phyloP scores from a whole-genome alignment of 129 eudicot species.

The Flaveria sonorensis region DNA sequence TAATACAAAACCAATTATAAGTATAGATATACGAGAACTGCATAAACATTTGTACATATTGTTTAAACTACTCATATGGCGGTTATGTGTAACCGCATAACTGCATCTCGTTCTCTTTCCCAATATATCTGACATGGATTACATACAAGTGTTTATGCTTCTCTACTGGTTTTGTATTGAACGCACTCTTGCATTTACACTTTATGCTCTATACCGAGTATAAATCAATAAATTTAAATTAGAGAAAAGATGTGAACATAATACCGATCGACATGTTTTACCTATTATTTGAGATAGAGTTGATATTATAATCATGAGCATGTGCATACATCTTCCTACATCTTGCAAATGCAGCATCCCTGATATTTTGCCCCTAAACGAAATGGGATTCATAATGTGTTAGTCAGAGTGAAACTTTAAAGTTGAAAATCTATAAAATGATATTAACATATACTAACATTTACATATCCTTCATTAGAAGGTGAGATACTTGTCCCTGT shows the following conservation, averaged over 20 bases:
- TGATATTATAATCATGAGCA: slow-evolving; percentile 88
- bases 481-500: slow-evolving; percentile 25
- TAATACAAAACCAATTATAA: too few species aligned
- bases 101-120: too few species aligned
- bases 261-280: slow-evolving; percentile 29
- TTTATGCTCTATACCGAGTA: too few species aligned
- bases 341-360: slow-evolving; percentile 57
- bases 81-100: too few species aligned
- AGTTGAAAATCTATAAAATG: slow-evolving; percentile 15
- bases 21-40: too few species aligned
- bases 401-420: neutral
- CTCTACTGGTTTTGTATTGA: too few species aligned
- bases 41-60: too few species aligned
- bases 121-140: too few species aligned
- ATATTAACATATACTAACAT: slow-evolving; percentile 36
- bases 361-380: slow-evolving; percentile 48
- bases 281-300: slow-evolving; percentile 87
- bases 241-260: neutral
- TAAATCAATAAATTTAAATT: neutral
- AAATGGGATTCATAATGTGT: slow-evolving; percentile 5
- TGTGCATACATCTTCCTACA: slow-evolving; percentile 78
- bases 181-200: too few species aligned
- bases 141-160: too few species aligned
- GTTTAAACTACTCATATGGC: too few species aligned
- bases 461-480: slow-evolving; percentile 34